Evolutionary conservation across 2,329 filamentous ascomycete species (phyloP), one percentile per base, ranked within the genome.

Genomic region (Myriosclerotinia duriaeana): DNA sequence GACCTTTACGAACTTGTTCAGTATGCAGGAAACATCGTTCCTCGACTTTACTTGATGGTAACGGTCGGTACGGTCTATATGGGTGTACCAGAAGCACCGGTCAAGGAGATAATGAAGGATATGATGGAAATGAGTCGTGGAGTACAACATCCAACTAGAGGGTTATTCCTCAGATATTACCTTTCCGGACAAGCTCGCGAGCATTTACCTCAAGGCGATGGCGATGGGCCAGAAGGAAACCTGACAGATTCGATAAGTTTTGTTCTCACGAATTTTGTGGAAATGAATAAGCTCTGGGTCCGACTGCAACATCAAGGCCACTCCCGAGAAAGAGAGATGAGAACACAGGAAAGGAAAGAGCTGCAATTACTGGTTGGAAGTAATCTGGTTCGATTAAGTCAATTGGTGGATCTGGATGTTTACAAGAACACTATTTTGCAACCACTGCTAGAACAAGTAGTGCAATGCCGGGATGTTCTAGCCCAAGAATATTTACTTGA

Each of bases 61-160:
- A 99, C 96, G 0, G 96, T 99, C 50, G 95, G 95, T 67, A 99
- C 95, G 2, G 96, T 97, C 59, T 99, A 99, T 82, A 99, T 99
- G 95, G 89, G 92, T 36, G 96, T 99, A 76, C 91, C 95, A 75
- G 95, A 98, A 84, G 95, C 96, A 67, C 95, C 95, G 0, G 95
- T 99, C 72, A 99, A 99, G 81, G 95, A 99, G 82, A 92, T 99
- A 70, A 99, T 99, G 95, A 99, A 99, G 80, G 95, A 99, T 79
- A 99, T 99, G 95, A 99, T 99, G 95, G 95, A 99, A 79, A 99
- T 99, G 95, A 98, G 93, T 79, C 87, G 95, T 70, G 95, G 95
- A 66, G 93, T 99, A 30, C 95, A 99, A 76, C 95, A 99, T 79
- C 95, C 95, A 20, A 93, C 97, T 70, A 91, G 95, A 67, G 95